Conservation (phyloP, 768 basidiomycete species). For the Multifurca ochricompacta region DNA sequence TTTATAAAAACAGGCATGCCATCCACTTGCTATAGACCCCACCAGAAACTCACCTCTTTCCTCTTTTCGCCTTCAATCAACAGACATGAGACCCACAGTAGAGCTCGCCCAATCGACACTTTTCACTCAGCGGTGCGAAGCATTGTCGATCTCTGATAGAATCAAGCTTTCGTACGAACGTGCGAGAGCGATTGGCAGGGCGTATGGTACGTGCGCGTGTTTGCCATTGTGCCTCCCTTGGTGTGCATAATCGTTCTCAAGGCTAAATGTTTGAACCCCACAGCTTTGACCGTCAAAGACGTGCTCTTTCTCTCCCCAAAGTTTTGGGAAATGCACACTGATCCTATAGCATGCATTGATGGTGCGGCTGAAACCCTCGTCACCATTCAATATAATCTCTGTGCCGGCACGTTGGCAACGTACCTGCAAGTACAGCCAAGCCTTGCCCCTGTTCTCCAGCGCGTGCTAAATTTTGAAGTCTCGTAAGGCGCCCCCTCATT, state of each 20-base stretch:
- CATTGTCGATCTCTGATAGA: neutral
- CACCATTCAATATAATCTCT: constrained; percentile 33
- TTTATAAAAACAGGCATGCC: too few relatives aligned
- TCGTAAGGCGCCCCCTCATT: constrained; percentile 1
- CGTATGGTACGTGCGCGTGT: constrained; percentile 21
- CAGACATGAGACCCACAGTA: neutral
- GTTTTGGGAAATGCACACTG: too few relatives aligned
- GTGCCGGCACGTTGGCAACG: constrained; percentile 30
- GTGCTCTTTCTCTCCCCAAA: too few relatives aligned
- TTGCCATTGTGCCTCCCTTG: neutral
- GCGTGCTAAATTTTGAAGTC: constrained; percentile 21
- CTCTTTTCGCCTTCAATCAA: too few relatives aligned
- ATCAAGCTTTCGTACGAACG: constrained; percentile 5
- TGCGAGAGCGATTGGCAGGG: too few relatives aligned
- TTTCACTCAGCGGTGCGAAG: neutral
- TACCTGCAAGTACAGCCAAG: constrained; percentile 24
- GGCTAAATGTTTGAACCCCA: neutral
- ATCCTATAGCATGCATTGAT: constrained; percentile 27
- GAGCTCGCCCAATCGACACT: neutral
- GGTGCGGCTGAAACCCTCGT: constrained; percentile 27
- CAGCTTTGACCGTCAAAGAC: constrained; percentile 27
- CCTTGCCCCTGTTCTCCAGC: constrained; percentile 23
- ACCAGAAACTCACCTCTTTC: too few relatives aligned
- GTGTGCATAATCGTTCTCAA: neutral
- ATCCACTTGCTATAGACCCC: too few relatives aligned